Conservation (phyloP, 2,329 filamentous ascomycete genomes). For the Stachybotrys elegans region DNA sequence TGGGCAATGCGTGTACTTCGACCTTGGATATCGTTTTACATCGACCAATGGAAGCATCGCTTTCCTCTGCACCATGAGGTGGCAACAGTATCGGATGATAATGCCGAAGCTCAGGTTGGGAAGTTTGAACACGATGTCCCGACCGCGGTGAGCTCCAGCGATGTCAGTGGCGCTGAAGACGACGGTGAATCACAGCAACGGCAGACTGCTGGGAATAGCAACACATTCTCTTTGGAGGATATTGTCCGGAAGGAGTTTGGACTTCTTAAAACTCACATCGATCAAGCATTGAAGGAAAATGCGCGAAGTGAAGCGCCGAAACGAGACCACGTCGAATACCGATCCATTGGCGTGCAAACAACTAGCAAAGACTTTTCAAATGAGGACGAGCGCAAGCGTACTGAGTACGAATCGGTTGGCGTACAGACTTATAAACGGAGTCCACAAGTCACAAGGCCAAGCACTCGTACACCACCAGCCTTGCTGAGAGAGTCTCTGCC, state of each 20-base stretch:
- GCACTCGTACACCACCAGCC: neutral
- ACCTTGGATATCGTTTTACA: slow-evolving; percentile 12
- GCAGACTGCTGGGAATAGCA: neutral
- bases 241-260: neutral
- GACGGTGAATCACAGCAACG: neutral
- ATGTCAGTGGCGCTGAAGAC: neutral
- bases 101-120: neutral
- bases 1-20: slow-evolving; percentile 11
- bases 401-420: neutral
- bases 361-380: neutral
- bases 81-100: neutral
- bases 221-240: neutral
- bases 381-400: neutral
- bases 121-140: neutral
- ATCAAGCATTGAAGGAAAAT: neutral
- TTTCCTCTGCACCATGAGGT: slow-evolving; percentile 3
- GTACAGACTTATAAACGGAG: neutral
- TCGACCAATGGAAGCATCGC: slow-evolving; percentile 10
- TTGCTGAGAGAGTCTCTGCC: neutral
- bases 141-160: neutral
- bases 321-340: neutral
- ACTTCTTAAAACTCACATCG: neutral
- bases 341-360: neutral
- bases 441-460: neutral
- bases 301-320: neutral